Evolutionary conservation across 106 monocot genomes (phyloP), one percentile per base, ranked within the genome.

Genomic region (Xerophyta viscosa): DNA sequence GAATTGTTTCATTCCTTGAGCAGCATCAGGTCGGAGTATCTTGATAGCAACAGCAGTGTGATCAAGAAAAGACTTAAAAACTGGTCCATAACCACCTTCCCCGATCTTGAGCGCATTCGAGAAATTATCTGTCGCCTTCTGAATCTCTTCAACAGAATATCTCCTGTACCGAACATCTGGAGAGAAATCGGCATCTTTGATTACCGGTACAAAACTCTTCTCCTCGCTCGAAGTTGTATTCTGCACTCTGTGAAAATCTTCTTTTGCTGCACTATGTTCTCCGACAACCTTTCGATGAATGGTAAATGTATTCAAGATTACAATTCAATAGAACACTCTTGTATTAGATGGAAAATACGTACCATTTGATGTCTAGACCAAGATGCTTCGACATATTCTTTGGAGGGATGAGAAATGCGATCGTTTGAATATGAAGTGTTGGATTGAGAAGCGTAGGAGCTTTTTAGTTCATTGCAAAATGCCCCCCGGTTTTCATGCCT

Each of bases 1-100:
- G 48, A 91, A 91, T 29, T 91, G 91, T 8, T 72, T 69, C 22
- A 72, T 63, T 53, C 91, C 86, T 70, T 85, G 78, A 22, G 66
- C 58, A 7, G 78, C 75, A 69, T 91, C 91, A 2, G 78, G 60
- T 14, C 78, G 58, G 2, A 86, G 78, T 51, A 86, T 52, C 65
- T 91, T 91, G 36, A 91, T 66, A 4, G 91, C 91, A 36, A 86
- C 91, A 14, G 43, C 47, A 17, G 75, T 78, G 29, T 85, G 75
- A 67, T 91, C 85, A 29, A 91, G 66, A 20, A 62, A 66, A 10
- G 75, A 65, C 48, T 67, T 81, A 39, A 62, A 91, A 21, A 91
- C 91, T 13, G 91, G 91, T 1, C 91, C 91, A 42, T 91, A 91
- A 1, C 86, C 91, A 43, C 91, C 91, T 41, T 83, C 83, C 6